Conservation (phyloP, 2,329 filamentous ascomycete genomes). For the Epichloe aotearoae region DNA sequence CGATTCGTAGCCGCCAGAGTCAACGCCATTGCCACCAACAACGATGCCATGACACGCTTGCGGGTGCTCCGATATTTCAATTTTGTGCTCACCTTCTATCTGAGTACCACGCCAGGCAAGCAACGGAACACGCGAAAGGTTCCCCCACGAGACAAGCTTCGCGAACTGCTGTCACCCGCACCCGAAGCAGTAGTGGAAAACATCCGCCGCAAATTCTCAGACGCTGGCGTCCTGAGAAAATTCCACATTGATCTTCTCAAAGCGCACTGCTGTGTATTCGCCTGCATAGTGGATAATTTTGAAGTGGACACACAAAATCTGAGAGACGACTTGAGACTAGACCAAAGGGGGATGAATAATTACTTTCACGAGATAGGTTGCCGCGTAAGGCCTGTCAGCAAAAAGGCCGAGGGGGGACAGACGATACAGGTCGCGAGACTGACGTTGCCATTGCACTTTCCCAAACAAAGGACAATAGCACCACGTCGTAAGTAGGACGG, state of each 20-base stretch:
- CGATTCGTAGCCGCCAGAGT: conserved; percentile 55
- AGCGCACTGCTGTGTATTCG: conserved; percentile 59
- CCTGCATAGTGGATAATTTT: conserved; percentile 60
- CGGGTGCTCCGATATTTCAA: conserved; percentile 48
- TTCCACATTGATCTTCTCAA: conserved; percentile 59
- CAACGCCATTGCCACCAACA: conserved; percentile 36
- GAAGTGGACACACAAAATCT: conserved; percentile 58
- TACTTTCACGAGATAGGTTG: conserved; percentile 71
- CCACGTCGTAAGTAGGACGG: conserved; percentile 16
- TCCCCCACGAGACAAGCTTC: conserved; percentile 50
- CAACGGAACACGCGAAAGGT: conserved; percentile 36
- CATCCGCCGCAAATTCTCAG: conserved; percentile 57
- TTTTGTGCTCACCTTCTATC: conserved; percentile 42
- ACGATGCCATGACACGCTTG: conserved; percentile 38
- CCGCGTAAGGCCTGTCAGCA: conserved; percentile 45
- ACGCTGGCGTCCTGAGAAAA: conserved; percentile 51
- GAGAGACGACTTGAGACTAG: conserved; percentile 57
- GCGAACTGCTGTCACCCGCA: conserved; percentile 40
- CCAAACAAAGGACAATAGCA: conserved; percentile 38
- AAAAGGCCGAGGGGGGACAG: conserved; percentile 47
- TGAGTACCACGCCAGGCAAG: conserved; percentile 30
- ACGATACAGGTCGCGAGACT: conserved; percentile 49
- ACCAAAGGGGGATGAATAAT: conserved; percentile 54
- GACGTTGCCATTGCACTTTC: conserved; percentile 69
- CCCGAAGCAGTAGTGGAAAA: conserved; percentile 51